Conservation (phyloP, 352 stramenopile genomes). For the Pythium periplocum region DNA sequence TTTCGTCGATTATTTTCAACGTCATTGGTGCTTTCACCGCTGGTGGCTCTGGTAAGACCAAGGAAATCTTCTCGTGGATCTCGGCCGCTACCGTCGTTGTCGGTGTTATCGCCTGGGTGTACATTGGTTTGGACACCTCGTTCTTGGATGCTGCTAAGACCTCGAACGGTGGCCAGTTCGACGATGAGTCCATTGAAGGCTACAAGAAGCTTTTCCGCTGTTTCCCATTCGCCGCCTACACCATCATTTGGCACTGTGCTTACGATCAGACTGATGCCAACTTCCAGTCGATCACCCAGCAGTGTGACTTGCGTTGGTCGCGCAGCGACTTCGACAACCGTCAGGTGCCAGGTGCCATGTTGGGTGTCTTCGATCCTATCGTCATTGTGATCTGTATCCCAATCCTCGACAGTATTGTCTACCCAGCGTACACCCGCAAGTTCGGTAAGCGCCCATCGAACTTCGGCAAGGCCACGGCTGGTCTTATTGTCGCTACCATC, state of each 20-base stretch:
- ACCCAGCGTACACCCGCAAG: conserved; percentile 23
- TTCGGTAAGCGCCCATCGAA: conserved; percentile 23
- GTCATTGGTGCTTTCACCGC: conserved; percentile 45
- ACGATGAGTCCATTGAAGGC: conserved; percentile 34
- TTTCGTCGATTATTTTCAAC: conserved; percentile 44
- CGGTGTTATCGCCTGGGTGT: conserved; percentile 43
- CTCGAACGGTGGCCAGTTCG: conserved; percentile 29
- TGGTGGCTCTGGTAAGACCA: conserved; percentile 25
- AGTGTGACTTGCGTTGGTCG: conserved; percentile 52
- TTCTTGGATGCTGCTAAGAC: conserved; percentile 42
- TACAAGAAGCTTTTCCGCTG: conserved; percentile 53
- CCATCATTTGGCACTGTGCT: conserved; percentile 51
- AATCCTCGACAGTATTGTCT: conserved; percentile 24
- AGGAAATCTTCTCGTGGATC: conserved; percentile 45
- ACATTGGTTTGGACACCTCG: conserved; percentile 33
- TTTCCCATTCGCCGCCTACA: conserved; percentile 54
- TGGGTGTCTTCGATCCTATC: conserved; percentile 32
- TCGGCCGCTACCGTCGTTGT: conserved; percentile 24
- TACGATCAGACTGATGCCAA: conserved; percentile 69
- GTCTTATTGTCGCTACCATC: conserved; percentile 28
- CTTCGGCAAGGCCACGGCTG: conserved; percentile 29
- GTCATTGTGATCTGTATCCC: conserved; percentile 31
- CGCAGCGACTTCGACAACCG: conserved; percentile 16
- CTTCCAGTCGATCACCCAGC: conserved; percentile 65
- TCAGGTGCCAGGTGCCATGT: conserved; percentile 47